Conservation (phyloP, 192 early-diverging fungal species). For the Umbelopsis ramanniana region DNA sequence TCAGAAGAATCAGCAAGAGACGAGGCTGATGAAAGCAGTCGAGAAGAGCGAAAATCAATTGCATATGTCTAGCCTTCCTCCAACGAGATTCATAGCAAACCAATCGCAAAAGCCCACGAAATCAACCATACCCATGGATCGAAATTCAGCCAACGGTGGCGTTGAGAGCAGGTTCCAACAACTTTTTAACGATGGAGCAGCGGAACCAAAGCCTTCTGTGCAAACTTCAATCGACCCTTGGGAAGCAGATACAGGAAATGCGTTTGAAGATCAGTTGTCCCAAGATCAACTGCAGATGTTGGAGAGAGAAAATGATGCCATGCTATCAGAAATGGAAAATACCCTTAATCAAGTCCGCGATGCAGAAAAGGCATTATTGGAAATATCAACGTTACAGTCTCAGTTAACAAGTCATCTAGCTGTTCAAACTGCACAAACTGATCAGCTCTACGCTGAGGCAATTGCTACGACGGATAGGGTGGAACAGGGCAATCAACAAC, state of each 20-base stretch:
- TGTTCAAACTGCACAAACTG: slow-evolving; percentile 72
- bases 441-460: slow-evolving; percentile 73
- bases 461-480: slow-evolving; percentile 67
- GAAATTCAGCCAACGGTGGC: not conserved
- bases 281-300: slow-evolving; percentile 65
- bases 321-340: slow-evolving; percentile 72
- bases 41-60: slow-evolving; percentile 63
- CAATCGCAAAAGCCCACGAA: slow-evolving; percentile 9
- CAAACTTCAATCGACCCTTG: not conserved
- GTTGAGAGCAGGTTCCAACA: slow-evolving; percentile 1
- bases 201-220: not conserved
- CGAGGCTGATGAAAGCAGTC: slow-evolving; percentile 65
- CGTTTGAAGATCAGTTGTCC: slow-evolving; percentile 51
- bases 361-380: slow-evolving; percentile 69
- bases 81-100: not conserved
- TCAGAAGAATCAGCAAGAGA: slow-evolving; percentile 75
- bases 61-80: slow-evolving; percentile 17
- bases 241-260: slow-evolving; percentile 43
- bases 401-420: slow-evolving; percentile 73
- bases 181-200: slow-evolving; percentile 26
- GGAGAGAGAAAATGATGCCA: slow-evolving; percentile 68
- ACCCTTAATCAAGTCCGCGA: slow-evolving; percentile 70
- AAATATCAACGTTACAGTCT: slow-evolving; percentile 74
- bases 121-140: slow-evolving; percentile 1
- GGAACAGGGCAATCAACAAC: slow-evolving; percentile 66